Evolutionary conservation across 495 filamentous ascomycete genomes (phyloP).

Genomic region (Cercophora sp.): DNA sequence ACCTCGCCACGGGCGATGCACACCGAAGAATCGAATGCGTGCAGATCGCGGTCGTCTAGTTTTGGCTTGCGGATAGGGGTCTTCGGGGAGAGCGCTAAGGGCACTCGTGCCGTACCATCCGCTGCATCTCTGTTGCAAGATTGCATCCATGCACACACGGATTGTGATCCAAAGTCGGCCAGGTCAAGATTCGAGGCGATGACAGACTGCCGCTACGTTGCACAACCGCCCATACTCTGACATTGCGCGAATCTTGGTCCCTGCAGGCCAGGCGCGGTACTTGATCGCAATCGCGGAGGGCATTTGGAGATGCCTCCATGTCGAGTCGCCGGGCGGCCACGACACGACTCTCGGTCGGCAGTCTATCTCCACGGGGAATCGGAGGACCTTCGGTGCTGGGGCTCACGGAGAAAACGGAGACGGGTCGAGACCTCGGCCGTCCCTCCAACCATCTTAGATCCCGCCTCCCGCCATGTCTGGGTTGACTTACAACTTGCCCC

Average conservation of each 20-base stretch:
- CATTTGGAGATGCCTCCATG: not conserved
- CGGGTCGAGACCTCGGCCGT: no score
- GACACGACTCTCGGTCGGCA: not conserved
- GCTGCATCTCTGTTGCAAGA: conserved; percentile 18
- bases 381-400: no score
- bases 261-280: conserved; percentile 7
- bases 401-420: no score
- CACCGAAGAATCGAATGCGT: not conserved
- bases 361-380: not conserved
- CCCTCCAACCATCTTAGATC: not conserved
- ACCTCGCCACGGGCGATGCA: conserved; percentile 5
- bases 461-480: no score
- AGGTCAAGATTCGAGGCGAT: conserved; percentile 2
- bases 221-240: conserved; percentile 14
- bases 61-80: conserved; percentile 10
- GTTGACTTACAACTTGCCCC: no score
- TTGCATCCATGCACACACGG: conserved; percentile 8
- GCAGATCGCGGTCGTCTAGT: conserved; percentile 16
- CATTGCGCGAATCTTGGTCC: conserved; percentile 9
- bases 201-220: conserved; percentile 24
- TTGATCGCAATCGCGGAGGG: not conserved
- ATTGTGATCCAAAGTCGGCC: not conserved
- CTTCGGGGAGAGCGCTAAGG: not conserved
- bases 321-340: not conserved
- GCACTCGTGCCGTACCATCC: not conserved